phyloP scores from a whole-genome alignment of 305 asterid species.

The Fraxinus latifolia region DNA sequence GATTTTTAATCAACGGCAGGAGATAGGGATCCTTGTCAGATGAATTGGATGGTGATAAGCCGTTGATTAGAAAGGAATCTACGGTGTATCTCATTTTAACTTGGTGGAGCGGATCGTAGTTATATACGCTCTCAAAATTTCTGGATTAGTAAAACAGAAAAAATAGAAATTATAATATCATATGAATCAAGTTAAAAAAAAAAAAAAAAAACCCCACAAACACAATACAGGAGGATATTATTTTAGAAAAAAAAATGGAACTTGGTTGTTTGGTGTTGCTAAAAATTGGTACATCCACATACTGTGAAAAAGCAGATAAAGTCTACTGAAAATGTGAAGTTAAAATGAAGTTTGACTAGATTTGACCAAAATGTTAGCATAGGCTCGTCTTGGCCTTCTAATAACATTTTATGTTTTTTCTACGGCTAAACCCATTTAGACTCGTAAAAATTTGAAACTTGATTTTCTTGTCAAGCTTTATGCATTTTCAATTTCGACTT shows the following conservation, averaged over 20 bases:
- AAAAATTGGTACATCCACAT: no score
- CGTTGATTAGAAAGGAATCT: conserved; percentile 28
- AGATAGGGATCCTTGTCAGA: conserved; percentile 24
- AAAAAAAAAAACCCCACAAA: background rate
- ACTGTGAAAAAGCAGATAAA: background rate
- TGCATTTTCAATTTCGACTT: background rate
- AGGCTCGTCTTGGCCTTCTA: background rate
- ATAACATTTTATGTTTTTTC: no score
- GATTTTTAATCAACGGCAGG: conserved; percentile 24
- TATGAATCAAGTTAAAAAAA: background rate
- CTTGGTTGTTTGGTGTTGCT: background rate
- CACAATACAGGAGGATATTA: background rate
- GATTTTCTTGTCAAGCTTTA: background rate
- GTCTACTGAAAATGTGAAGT: background rate
- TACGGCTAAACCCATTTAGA: background rate
- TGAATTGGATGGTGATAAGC: background rate
- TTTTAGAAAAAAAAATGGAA: background rate
- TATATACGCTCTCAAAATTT: background rate
- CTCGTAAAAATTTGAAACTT: background rate
- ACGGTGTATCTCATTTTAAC: conserved; percentile 12
- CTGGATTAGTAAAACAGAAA: background rate
- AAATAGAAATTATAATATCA: background rate
- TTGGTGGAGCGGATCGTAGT: conserved; percentile 14
- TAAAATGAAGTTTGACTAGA: background rate
- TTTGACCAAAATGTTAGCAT: background rate